Conservation (phyloP, 2,329 filamentous ascomycete species). For the Zasmidium angulare region DNA sequence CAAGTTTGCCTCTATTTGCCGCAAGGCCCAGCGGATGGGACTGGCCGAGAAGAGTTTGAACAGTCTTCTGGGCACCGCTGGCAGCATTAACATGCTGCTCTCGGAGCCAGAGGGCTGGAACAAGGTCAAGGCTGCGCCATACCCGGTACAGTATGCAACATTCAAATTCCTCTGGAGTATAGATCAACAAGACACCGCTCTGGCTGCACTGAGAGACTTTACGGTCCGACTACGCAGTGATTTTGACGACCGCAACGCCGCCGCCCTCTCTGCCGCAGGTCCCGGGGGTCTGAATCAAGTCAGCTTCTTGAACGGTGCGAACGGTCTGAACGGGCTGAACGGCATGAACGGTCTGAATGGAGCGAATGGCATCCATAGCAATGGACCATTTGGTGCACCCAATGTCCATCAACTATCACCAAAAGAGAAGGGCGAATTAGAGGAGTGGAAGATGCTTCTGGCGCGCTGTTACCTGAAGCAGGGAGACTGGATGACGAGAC, state of each 20-base stretch:
- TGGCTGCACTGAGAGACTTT: constrained; percentile 63
- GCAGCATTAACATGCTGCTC: constrained; percentile 50
- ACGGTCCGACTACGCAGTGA: constrained; percentile 61
- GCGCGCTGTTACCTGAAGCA: constrained; percentile 96
- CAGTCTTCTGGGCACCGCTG: constrained; percentile 70
- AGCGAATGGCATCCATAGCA: constrained; percentile 43
- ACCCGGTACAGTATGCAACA: constrained; percentile 91
- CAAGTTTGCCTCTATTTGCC: constrained; percentile 97
- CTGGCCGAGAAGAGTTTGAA: constrained; percentile 94
- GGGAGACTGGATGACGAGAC: constrained; percentile 88
- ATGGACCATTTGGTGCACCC: constrained; percentile 31
- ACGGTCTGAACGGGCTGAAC: constrained; percentile 44
- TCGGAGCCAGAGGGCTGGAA: constrained; percentile 24
- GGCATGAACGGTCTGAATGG: constrained; percentile 40
- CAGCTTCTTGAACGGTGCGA: constrained; percentile 39
- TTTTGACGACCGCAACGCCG: constrained; percentile 44
- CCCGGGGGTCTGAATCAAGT: constrained; percentile 16
- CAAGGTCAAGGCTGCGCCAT: constrained; percentile 52
- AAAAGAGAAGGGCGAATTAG: constrained; percentile 45
- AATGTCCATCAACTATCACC: constrained; percentile 35
- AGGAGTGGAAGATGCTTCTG: constrained; percentile 67
- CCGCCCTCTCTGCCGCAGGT: constrained; percentile 34
- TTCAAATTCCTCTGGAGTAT: constrained; percentile 96
- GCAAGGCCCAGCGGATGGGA: constrained; percentile 91
- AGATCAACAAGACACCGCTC: constrained; percentile 63